Evolutionary conservation across 768 basidiomycete species (phyloP).

Genomic region (Suillus lakei): DNA sequence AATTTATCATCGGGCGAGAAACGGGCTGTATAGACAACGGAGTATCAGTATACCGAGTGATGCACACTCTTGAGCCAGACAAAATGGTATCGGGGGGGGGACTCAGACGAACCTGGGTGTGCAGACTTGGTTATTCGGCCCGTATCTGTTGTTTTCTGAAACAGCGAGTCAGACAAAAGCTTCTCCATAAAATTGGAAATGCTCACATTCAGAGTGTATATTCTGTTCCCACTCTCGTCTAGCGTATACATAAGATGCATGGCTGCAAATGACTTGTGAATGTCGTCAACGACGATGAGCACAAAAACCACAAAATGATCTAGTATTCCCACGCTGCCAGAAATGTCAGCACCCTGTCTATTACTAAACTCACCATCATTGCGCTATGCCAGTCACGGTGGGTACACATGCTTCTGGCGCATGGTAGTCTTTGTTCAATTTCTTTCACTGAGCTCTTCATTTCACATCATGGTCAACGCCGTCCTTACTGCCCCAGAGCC

Average conservation of each 20-base stretch:
- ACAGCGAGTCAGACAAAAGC: slow-evolving; percentile 7
- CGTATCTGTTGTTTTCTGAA: slow-evolving; percentile 80
- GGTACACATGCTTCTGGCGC: neutral
- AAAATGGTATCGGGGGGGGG: neutral
- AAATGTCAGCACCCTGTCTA: slow-evolving; percentile 5
- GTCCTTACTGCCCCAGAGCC: slow-evolving; percentile 62
- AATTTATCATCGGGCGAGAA: slow-evolving; percentile 99
- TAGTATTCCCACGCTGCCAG: slow-evolving; percentile 12
- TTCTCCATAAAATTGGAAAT: neutral
- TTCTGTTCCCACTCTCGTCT: slow-evolving; percentile 74
- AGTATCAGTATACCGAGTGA: neutral
- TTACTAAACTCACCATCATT: neutral
- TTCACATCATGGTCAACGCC: slow-evolving; percentile 39
- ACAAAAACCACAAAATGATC: neutral
- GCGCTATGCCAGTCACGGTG: too few species aligned
- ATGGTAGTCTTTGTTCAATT: neutral
- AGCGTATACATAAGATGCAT: slow-evolving; percentile 99
- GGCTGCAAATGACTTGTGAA: slow-evolving; percentile 26
- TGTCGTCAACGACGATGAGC: neutral
- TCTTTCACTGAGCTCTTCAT: neutral
- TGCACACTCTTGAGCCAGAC: slow-evolving; percentile 3
- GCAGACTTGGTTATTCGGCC: slow-evolving; percentile 94
- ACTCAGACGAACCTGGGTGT: slow-evolving; percentile 87
- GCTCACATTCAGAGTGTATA: slow-evolving; percentile 91
- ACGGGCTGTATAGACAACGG: slow-evolving; percentile 62